Percentiles rank a stretch among this genome's conserved stretches.
Conservation (phyloP, 331 rosid genomes). For the Dryas integrifolia region DNA sequence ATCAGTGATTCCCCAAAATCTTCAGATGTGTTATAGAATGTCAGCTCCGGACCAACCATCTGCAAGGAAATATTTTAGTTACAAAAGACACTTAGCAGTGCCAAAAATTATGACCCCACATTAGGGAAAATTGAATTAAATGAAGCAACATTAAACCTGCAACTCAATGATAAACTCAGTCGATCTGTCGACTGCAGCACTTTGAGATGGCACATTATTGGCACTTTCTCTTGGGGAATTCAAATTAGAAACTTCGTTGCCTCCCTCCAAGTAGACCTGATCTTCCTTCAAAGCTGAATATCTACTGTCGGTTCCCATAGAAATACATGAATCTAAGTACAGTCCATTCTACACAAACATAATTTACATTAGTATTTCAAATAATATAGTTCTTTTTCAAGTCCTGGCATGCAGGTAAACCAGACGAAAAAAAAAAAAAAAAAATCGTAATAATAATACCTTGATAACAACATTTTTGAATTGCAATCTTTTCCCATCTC, state of each 20-base stretch:
- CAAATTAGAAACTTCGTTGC: conserved; percentile 36
- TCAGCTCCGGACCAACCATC: conserved; percentile 94
- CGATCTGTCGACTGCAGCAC: conserved; percentile 36
- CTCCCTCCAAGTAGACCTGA: conserved; percentile 56
- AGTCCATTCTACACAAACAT: conserved; percentile 58
- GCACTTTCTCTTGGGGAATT: conserved; percentile 37
- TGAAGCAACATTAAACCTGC: conserved; percentile 55
- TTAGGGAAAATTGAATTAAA: background rate
- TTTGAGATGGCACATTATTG: conserved; percentile 39
- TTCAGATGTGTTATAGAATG: conserved; percentile 75
- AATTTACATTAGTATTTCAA: conserved; percentile 2
- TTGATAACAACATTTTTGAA: conserved; percentile 82
- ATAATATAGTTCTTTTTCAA: background rate
- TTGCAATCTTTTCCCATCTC: conserved; percentile 83
- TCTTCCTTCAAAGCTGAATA: conserved; percentile 73
- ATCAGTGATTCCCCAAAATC: conserved; percentile 57
- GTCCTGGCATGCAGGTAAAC: background rate
- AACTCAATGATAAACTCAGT: conserved; percentile 67
- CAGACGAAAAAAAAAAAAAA: background rate
- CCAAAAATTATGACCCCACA: background rate
- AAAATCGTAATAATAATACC: conserved; percentile 37
- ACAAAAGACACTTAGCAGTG: background rate
- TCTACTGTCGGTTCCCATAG: conserved; percentile 82
- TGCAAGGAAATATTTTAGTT: conserved; percentile 37
- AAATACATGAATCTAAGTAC: conserved; percentile 81